A percentile compares a stretch with the other conserved stretches of the same genome.
phyloP scores from a whole-genome alignment of 176 grass and related monocot species.

The Carex parvula region DNA sequence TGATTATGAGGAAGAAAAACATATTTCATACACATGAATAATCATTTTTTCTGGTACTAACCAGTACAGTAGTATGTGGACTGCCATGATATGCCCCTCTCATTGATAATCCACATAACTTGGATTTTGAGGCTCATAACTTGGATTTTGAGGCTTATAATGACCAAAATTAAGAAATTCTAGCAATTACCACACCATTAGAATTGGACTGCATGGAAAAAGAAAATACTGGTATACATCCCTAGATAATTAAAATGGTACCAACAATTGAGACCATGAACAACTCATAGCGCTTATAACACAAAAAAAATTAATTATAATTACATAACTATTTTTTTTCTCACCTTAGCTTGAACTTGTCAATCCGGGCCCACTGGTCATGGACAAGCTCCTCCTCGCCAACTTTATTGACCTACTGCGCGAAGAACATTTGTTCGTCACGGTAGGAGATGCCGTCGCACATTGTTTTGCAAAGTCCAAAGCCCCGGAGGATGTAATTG shows the following conservation, averaged over 20 bases:
- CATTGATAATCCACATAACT: neutral
- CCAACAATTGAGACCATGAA: neutral
- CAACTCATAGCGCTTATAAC: neutral
- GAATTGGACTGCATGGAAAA: no score
- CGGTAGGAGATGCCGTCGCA: conserved; percentile 50
- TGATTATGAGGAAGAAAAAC: neutral
- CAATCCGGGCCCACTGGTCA: conserved; percentile 57
- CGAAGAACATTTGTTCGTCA: conserved; percentile 55
- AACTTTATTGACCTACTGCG: conserved; percentile 51
- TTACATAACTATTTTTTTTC: neutral
- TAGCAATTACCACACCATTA: neutral
- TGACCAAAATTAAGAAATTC: neutral
- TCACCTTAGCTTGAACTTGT: conserved; percentile 49
- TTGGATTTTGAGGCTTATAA: neutral
- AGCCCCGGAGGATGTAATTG: conserved; percentile 33
- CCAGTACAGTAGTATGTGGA: neutral
- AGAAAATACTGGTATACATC: neutral
- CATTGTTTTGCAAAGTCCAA: conserved; percentile 40
- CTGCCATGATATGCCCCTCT: neutral
- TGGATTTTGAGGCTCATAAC: neutral
- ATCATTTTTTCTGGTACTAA: neutral
- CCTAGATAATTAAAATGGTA: neutral
- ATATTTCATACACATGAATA: neutral
- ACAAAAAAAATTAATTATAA: neutral
- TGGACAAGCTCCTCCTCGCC: conserved; percentile 51